phyloP scores from a whole-genome alignment of 306 rosid species.

The Mimosa bimucronata region DNA sequence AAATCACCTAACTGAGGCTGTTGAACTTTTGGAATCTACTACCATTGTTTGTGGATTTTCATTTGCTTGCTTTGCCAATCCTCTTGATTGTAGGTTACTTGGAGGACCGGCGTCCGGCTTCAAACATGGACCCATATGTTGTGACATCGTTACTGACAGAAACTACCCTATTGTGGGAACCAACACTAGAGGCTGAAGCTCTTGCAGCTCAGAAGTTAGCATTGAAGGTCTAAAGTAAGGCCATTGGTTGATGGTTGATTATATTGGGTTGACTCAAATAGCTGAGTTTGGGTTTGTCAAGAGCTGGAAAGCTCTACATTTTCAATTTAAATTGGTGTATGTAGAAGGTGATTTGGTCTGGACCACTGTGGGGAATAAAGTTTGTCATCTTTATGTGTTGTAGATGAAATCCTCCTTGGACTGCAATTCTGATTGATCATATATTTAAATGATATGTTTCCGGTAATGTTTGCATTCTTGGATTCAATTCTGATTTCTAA shows the following conservation, averaged over 20 bases:
- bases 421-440: constrained; percentile 36
- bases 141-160: constrained; percentile 88
- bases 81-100: constrained; percentile 73
- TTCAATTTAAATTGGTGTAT: constrained; percentile 47
- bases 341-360: constrained; percentile 46
- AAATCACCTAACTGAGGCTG: neutral
- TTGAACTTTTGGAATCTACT: constrained; percentile 19
- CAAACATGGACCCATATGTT: constrained; percentile 97
- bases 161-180: constrained; percentile 85
- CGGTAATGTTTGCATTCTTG: neutral
- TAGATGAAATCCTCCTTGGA: constrained; percentile 41
- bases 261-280: constrained; percentile 32
- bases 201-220: constrained; percentile 96
- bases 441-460: constrained; percentile 39
- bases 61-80: neutral
- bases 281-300: neutral
- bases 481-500: neutral
- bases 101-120: constrained; percentile 99
- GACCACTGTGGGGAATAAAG: constrained; percentile 45
- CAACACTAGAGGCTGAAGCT: constrained; percentile 97
- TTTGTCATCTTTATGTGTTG: constrained; percentile 44
- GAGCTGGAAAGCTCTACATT: constrained; percentile 30
- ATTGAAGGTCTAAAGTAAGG: constrained; percentile 65
- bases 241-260: constrained; percentile 28
- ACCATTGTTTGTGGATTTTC: neutral